phyloP scores from a whole-genome alignment of 2,329 filamentous ascomycete genomes.

The Chalaropsis ovoidea region DNA sequence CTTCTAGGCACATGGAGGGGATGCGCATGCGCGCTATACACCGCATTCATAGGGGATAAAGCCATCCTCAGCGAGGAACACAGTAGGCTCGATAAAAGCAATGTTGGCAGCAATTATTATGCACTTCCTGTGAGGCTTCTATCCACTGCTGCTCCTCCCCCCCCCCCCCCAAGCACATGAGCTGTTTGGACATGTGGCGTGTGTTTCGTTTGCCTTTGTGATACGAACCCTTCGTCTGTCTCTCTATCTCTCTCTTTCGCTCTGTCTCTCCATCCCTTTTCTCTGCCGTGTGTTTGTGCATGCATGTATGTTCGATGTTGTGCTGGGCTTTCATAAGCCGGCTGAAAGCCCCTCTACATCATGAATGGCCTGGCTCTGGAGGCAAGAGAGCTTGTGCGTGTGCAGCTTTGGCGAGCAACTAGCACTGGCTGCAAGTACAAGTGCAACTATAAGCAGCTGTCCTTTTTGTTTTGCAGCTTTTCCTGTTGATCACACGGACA shows the following conservation, averaged over 20 bases:
- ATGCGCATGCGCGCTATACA: background rate
- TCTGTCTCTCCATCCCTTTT: background rate
- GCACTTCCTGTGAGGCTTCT: background rate
- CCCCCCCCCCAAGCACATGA: background rate
- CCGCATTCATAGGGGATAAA: background rate
- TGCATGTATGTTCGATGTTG: background rate
- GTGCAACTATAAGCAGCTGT: background rate
- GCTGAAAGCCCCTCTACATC: background rate
- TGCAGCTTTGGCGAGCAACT: background rate
- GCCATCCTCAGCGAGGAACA: background rate
- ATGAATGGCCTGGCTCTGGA: no score
- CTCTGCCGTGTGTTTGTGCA: background rate
- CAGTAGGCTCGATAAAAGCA: background rate
- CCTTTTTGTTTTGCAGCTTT: background rate
- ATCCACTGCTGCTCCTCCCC: no score
- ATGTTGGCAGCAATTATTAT: background rate
- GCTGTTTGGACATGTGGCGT: background rate
- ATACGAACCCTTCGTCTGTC: background rate
- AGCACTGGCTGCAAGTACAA: background rate
- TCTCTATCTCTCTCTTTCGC: background rate
- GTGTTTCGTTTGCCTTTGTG: background rate
- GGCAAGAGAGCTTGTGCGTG: no score
- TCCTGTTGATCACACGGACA: background rate
- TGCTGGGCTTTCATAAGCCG: background rate
- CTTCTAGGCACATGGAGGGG: conserved; percentile 41